Base-by-base conservation (phyloP, 176 grass and related monocot genomes). In the Oryza brachyantha region DNA sequence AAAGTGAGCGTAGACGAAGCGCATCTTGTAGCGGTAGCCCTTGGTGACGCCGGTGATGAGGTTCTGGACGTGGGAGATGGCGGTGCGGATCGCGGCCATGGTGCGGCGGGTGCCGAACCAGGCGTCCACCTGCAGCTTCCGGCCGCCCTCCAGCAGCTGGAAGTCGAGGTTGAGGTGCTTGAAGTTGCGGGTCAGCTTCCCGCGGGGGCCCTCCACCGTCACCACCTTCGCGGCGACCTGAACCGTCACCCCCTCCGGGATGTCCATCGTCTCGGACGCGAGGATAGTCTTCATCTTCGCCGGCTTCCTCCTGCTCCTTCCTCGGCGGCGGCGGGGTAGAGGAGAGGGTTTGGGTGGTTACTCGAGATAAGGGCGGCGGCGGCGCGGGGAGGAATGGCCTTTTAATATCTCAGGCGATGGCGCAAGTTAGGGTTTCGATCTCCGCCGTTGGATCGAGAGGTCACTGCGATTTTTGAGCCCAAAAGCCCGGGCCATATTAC, bases 261-360 rank as follows among this genome's bases (percentile, higher is more conserved):
- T 81, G 17, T 93, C 93, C 90, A 97, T 93, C 7, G 85, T 91
- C 73, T 93, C 85, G 10, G 88, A 80, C 1, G 93, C 83, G 0
- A 97, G 57, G 70, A 97, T 97, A 0, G 93, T 97, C 90, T 97
- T 97, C 90, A 91, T 93, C 71, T n/a, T n/a, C n/a, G n/a, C n/a
- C n/a, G n/a, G n/a, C n/a, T n/a, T n/a, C n/a, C n/a, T n/a, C n/a
- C n/a, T n/a, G n/a, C n/a, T n/a, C n/a, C n/a, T n/a, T n/a, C n/a
- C n/a, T n/a, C n/a, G n/a, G n/a, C n/a, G n/a, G n/a, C n/a, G n/a
- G n/a, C n/a, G n/a, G n/a, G n/a, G n/a, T n/a, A n/a, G n/a, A n/a
- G n/a, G n/a, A n/a, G n/a, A n/a, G n/a, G n/a, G n/a, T n/a, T n/a
- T n/a, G n/a, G n/a, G n/a, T n/a, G n/a, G n/a, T n/a, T n/a, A n/a